phyloP scores from a whole-genome alignment of 108 stramenopile genomes.

The Pseudonitzschia multistriata region DNA sequence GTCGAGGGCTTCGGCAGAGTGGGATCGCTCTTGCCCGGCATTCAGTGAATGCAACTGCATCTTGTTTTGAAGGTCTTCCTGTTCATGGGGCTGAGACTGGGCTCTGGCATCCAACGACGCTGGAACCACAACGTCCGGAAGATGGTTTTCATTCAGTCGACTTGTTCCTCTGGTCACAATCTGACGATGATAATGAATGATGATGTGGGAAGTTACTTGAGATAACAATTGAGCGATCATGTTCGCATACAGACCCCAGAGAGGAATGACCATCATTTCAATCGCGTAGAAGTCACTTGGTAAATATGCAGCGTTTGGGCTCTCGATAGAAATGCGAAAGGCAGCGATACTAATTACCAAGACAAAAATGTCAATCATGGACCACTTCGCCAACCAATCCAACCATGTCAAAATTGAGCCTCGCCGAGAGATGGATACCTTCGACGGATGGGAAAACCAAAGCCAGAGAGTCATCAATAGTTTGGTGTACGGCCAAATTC shows the following conservation, averaged over 20 bases:
- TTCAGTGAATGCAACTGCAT: too few species aligned
- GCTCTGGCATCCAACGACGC: background rate
- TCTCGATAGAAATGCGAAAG: constrained; percentile 65
- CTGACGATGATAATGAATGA: constrained; percentile 78
- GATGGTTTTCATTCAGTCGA: constrained; percentile 2
- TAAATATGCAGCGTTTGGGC: constrained; percentile 61
- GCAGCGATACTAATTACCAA: constrained; percentile 64
- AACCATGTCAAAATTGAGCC: constrained; percentile 70
- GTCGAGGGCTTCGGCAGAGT: background rate
- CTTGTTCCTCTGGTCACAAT: constrained; percentile 37
- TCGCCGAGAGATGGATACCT: constrained; percentile 44
- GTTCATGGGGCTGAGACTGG: background rate
- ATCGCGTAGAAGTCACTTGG: constrained; percentile 67
- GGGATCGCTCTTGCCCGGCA: background rate
- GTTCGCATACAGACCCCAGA: constrained; percentile 84
- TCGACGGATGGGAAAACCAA: constrained; percentile 68
- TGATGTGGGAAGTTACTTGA: constrained; percentile 74
- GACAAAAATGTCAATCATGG: constrained; percentile 74
- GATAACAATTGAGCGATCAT: constrained; percentile 77
- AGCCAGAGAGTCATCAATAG: constrained; percentile 55
- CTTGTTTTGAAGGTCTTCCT: background rate
- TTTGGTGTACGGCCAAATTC: constrained; percentile 86
- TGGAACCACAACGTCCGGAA: background rate
- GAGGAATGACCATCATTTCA: constrained; percentile 68
- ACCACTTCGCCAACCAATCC: constrained; percentile 74